phyloP scores from a whole-genome alignment of 306 rosid genomes.

The Vigna angularis region DNA sequence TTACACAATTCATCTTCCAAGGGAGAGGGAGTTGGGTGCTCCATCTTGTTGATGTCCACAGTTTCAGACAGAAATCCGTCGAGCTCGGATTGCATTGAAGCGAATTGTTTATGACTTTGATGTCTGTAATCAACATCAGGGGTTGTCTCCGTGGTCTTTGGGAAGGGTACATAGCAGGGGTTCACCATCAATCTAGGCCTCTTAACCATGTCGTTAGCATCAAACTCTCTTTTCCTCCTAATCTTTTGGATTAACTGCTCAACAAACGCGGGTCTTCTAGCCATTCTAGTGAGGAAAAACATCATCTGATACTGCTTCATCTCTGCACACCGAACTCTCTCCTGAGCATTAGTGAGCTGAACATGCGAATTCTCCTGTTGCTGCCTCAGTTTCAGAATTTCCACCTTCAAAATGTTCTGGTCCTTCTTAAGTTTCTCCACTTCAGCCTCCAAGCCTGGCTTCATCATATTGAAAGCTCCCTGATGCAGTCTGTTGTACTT shows the following conservation, averaged over 20 bases:
- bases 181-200: conserved; percentile 60
- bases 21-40: conserved; percentile 34
- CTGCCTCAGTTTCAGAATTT: conserved; percentile 71
- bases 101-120: conserved; percentile 45
- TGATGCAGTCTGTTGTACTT: conserved; percentile 57
- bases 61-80: conserved; percentile 48
- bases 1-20: conserved; percentile 46
- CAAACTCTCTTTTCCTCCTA: conserved; percentile 54
- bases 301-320: conserved; percentile 69
- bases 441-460: conserved; percentile 59
- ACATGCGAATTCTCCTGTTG: conserved; percentile 61
- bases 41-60: conserved; percentile 26
- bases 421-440: conserved; percentile 70
- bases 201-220: conserved; percentile 56
- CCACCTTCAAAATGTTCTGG: conserved; percentile 62
- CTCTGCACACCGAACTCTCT: conserved; percentile 60
- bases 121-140: conserved; percentile 41
- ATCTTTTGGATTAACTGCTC: conserved; percentile 61
- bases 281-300: conserved; percentile 63
- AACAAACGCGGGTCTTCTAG: conserved; percentile 52
- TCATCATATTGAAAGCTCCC: conserved; percentile 44
- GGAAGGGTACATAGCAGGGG: conserved; percentile 43
- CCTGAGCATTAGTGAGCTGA: conserved; percentile 58
- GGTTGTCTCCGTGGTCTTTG: conserved; percentile 27
- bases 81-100: conserved; percentile 51